Conservation (phyloP, 139 green algal genomes). For the Micractinium sp. region DNA sequence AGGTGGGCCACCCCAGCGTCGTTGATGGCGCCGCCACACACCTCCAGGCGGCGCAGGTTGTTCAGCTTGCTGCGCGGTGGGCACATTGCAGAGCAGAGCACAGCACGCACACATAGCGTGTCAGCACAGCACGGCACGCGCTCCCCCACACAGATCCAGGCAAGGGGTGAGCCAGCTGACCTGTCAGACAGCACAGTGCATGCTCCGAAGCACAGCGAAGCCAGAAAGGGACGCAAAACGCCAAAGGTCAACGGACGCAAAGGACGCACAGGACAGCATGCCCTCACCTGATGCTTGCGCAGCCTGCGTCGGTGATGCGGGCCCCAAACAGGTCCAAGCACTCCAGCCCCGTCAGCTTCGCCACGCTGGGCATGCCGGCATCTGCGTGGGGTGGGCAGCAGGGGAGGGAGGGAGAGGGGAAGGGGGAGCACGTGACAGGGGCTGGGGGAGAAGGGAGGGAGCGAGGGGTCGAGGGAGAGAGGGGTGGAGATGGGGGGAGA, state of each 20-base stretch:
- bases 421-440: not conserved
- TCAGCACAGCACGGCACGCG: not conserved
- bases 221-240: not conserved
- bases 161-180: too few species aligned
- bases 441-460: too few species aligned
- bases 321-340: slow-evolving; percentile 64
- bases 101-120: not conserved
- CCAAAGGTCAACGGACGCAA: not conserved
- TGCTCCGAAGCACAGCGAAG: not conserved
- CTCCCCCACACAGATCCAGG: not conserved
- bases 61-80: slow-evolving; percentile 27
- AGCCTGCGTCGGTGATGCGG: slow-evolving; percentile 51
- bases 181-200: not conserved
- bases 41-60: slow-evolving; percentile 42
- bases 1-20: slow-evolving; percentile 39
- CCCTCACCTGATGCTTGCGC: slow-evolving; percentile 27
- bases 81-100: not conserved
- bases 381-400: slow-evolving; percentile 10
- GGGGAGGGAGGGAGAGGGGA: not conserved
- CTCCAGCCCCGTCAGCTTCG: slow-evolving; percentile 46
- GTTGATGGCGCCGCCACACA: slow-evolving; percentile 42
- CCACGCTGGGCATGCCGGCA: slow-evolving; percentile 41
- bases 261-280: too few species aligned
- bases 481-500: too few species aligned
- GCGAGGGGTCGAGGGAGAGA: too few species aligned